phyloP scores from a whole-genome alignment of 108 stramenopile species.

The Pseudonitzschia pungens region DNA sequence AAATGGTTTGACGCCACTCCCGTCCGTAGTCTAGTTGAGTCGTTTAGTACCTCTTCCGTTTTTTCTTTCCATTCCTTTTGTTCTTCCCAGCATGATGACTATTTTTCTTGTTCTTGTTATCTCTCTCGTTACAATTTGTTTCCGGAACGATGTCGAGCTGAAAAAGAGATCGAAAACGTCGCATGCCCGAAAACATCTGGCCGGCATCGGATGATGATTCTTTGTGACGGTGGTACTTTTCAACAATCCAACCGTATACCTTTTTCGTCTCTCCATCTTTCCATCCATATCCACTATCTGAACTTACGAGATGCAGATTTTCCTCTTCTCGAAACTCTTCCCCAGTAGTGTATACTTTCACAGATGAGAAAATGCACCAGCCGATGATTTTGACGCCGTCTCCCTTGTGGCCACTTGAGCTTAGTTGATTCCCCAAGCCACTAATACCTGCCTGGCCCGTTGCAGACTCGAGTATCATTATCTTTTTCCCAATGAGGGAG shows the following conservation, averaged over 20 bases:
- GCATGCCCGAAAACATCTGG: slow-evolving; percentile 8
- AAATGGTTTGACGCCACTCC: no score
- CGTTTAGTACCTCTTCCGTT: background rate
- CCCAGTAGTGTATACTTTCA: slow-evolving; percentile 36
- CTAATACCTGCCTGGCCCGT: slow-evolving; percentile 51
- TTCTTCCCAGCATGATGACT: background rate
- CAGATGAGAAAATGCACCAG: slow-evolving; percentile 55
- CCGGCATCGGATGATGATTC: background rate
- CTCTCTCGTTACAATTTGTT: background rate
- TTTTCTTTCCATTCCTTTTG: slow-evolving; percentile 11
- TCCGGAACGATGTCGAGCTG: slow-evolving; percentile 7
- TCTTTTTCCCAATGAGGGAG: slow-evolving; percentile 47
- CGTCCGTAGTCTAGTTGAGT: background rate
- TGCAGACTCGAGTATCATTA: slow-evolving; percentile 61
- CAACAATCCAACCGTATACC: slow-evolving; percentile 72
- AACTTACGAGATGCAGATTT: slow-evolving; percentile 52
- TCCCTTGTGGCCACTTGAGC: background rate
- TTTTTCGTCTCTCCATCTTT: slow-evolving; percentile 43
- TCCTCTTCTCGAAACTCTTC: slow-evolving; percentile 59
- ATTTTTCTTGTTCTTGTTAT: slow-evolving; percentile 1
- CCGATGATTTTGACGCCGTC: slow-evolving; percentile 31
- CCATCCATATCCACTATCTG: slow-evolving; percentile 67
- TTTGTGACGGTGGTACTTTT: slow-evolving; percentile 24
- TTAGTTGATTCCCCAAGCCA: slow-evolving; percentile 35
- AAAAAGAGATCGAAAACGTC: slow-evolving; percentile 49